phyloP scores from a whole-genome alignment of 2,329 filamentous ascomycete genomes.

The Apiospora marii region DNA sequence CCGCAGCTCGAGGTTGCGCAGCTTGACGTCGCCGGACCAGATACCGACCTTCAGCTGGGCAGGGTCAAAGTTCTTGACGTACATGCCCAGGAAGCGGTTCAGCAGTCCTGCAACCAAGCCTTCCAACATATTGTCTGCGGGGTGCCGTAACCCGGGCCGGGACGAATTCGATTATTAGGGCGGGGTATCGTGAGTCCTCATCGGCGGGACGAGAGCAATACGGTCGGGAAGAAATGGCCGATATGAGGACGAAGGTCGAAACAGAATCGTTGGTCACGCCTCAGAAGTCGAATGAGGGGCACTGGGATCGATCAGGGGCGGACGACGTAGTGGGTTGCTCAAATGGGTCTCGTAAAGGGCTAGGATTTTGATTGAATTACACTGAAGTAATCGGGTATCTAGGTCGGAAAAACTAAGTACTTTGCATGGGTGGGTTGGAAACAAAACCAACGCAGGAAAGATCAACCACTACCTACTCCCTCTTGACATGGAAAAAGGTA shows the following conservation, averaged over 20 bases:
- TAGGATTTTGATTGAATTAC: conserved; percentile 4
- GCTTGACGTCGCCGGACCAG: conserved; percentile 97
- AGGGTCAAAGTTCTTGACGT: conserved; percentile 99
- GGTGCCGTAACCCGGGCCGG: conserved; percentile 78
- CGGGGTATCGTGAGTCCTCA: conserved; percentile 39
- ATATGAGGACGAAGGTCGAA: not conserved
- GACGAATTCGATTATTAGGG: conserved; percentile 45
- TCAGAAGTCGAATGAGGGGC: not conserved
- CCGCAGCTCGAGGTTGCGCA: conserved; percentile 90
- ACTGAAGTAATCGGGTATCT: conserved; percentile 18
- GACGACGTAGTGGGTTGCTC: not conserved
- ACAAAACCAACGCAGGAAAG: conserved; percentile 1
- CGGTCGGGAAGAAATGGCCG: not conserved
- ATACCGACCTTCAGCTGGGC: conserved; percentile 98
- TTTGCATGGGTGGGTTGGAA: not conserved
- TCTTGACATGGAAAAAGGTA: conserved; percentile 7
- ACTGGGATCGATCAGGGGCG: not conserved
- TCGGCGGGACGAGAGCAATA: conserved; percentile 33
- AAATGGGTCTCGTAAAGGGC: not conserved
- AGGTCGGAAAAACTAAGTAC: conserved; percentile 19
- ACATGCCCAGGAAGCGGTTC: conserved; percentile 99
- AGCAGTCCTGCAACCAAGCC: conserved; percentile 95
- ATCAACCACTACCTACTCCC: not conserved
- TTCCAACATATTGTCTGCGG: conserved; percentile 83
- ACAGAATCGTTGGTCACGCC: not conserved